Conservation (phyloP, 139 green algal genomes). For the Coelastrella sp. region DNA sequence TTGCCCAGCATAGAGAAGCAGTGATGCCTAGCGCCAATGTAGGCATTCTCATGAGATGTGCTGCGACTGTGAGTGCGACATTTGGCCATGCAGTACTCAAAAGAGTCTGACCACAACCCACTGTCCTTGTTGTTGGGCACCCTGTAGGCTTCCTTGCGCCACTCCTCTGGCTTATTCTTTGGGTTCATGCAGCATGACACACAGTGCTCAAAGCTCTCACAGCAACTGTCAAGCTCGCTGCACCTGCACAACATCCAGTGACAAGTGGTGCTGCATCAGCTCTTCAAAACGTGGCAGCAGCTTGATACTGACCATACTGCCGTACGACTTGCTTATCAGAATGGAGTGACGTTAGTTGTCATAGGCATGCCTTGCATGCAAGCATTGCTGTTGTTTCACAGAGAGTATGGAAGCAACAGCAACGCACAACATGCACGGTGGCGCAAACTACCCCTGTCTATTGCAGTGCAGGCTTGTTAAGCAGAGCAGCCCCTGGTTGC, state of each 20-base stretch:
- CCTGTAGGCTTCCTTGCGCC: slow-evolving; percentile 46
- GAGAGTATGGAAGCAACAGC: too few species aligned
- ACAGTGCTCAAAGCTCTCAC: slow-evolving; percentile 79
- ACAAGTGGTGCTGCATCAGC: too few species aligned
- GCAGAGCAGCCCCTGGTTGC: neutral
- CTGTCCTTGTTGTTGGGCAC: slow-evolving; percentile 60
- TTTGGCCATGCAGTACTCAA: slow-evolving; percentile 76
- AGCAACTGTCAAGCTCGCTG: slow-evolving; percentile 73
- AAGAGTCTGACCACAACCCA: slow-evolving; percentile 68
- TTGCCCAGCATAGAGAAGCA: slow-evolving; percentile 78
- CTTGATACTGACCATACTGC: too few species aligned
- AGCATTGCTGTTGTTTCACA: too few species aligned
- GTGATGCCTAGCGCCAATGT: slow-evolving; percentile 73
- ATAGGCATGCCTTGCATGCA: too few species aligned
- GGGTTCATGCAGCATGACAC: slow-evolving; percentile 86
- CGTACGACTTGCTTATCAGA: too few species aligned
- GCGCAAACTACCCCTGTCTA: too few species aligned
- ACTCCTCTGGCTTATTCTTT: slow-evolving; percentile 44
- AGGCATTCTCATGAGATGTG: slow-evolving; percentile 88
- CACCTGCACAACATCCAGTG: slow-evolving; percentile 63
- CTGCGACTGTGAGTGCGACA: slow-evolving; percentile 80
- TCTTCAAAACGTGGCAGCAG: too few species aligned
- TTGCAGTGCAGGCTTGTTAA: too few species aligned
- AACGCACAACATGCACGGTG: too few species aligned
- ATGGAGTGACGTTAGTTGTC: too few species aligned